Conservation (phyloP, 225 moss, liverwort and hornwort species). For the Thuidium tamariscinum region DNA sequence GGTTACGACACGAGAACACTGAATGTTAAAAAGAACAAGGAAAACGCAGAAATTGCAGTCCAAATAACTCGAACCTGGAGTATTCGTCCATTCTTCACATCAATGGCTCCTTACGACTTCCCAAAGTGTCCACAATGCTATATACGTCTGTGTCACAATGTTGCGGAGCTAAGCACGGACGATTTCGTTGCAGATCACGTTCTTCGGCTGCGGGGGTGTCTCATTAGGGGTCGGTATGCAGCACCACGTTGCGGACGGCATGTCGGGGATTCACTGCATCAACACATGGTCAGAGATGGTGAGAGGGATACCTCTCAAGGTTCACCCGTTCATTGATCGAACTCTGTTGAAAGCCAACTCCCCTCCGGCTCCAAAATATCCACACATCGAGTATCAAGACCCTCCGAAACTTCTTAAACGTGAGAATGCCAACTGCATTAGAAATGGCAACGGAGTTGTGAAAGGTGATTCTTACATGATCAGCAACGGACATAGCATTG, state of each 20-base stretch:
- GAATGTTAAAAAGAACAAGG: background rate
- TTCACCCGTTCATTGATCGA: conserved; percentile 67
- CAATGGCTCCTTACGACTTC: background rate
- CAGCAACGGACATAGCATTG: background rate
- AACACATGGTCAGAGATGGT: conserved; percentile 78
- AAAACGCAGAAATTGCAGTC: background rate
- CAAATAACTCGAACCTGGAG: background rate
- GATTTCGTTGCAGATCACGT: conserved; percentile 40
- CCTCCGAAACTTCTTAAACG: conserved; percentile 35
- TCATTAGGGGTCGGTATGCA: conserved; percentile 94
- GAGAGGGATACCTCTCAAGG: conserved; percentile 47
- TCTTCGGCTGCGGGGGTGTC: conserved; percentile 76
- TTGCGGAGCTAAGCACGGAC: background rate
- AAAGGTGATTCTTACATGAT: background rate
- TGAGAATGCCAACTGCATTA: background rate
- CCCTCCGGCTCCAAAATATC: conserved; percentile 51
- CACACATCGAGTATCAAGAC: conserved; percentile 66
- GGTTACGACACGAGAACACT: background rate
- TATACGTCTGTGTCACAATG: background rate
- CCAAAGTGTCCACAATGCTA: background rate
- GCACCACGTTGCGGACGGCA: conserved; percentile 85
- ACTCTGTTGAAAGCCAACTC: conserved; percentile 50
- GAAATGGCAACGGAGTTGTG: background rate
- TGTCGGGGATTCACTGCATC: conserved; percentile 93
- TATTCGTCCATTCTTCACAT: background rate